Evolutionary conservation across 352 stramenopile genomes (phyloP).

Genomic region (Globisporangium irregulare): DNA sequence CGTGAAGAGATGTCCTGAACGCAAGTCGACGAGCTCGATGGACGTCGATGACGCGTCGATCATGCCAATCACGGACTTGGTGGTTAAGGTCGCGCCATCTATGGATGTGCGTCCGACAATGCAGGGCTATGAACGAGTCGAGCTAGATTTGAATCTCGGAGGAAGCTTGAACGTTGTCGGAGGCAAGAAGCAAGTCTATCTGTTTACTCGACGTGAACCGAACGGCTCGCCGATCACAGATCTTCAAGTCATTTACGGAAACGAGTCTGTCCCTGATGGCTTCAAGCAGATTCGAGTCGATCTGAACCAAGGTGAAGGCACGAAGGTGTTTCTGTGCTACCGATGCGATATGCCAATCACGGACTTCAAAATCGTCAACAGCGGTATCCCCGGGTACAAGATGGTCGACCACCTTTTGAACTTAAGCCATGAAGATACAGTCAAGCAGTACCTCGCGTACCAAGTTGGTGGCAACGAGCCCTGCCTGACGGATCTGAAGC

Average conservation of each 20-base stretch:
- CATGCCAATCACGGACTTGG: constrained; percentile 76
- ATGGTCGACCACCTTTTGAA: constrained; percentile 82
- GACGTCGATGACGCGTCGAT: constrained; percentile 26
- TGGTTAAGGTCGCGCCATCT: constrained; percentile 62
- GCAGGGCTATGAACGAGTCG: constrained; percentile 72
- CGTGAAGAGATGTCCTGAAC: constrained; percentile 67
- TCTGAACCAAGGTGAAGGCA: constrained; percentile 80
- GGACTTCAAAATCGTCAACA: constrained; percentile 83
- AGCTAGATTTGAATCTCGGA: constrained; percentile 80
- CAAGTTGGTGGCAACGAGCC: constrained; percentile 81
- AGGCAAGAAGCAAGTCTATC: constrained; percentile 84
- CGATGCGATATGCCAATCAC: constrained; percentile 88
- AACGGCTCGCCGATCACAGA: constrained; percentile 86
- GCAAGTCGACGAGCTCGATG: constrained; percentile 25
- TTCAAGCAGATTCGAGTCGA: constrained; percentile 88
- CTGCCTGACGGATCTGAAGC: constrained; percentile 74
- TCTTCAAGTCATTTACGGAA: constrained; percentile 74
- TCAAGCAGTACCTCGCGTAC: constrained; percentile 80
- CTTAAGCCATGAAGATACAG: constrained; percentile 52
- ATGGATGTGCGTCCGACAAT: constrained; percentile 62
- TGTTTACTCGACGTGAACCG: constrained; percentile 72
- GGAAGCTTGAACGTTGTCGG: constrained; percentile 37
- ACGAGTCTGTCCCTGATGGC: constrained; percentile 79
- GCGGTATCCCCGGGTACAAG: constrained; percentile 77
- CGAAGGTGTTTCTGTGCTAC: constrained; percentile 85